A percentile compares a stretch with the other conserved stretches of the same genome.
Conservation (phyloP, 2,329 filamentous ascomycete genomes). For the Xylaria sp. region DNA sequence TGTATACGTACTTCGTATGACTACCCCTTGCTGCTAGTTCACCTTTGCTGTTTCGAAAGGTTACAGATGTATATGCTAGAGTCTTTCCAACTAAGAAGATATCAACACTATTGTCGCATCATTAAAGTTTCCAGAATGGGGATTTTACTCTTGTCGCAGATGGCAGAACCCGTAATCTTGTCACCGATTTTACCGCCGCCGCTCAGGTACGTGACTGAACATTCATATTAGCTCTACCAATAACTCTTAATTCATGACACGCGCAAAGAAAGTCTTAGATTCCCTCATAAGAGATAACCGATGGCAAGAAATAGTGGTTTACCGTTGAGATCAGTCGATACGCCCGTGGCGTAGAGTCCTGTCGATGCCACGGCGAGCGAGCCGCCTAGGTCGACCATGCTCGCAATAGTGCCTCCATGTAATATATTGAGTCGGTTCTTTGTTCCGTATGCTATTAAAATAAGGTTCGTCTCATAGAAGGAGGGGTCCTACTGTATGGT, state of each 20-base stretch:
- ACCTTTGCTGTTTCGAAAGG: conserved; percentile 68
- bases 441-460: conserved; percentile 12
- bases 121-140: background rate
- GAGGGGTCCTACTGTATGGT: conserved; percentile 70
- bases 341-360: conserved; percentile 70
- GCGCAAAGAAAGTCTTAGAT: background rate
- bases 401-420: conserved; percentile 82
- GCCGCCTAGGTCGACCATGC: conserved; percentile 75
- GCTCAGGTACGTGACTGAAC: conserved; percentile 70
- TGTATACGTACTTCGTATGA: conserved; percentile 68
- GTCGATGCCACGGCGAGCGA: conserved; percentile 74
- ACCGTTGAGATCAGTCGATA: conserved; percentile 74
- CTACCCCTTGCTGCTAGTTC: conserved; percentile 71
- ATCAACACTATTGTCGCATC: background rate
- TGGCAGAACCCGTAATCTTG: conserved; percentile 65
- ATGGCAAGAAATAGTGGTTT: conserved; percentile 18
- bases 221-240: conserved; percentile 22
- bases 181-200: conserved; percentile 69
- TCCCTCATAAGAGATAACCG: too few relatives aligned
- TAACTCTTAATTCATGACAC: background rate
- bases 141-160: conserved; percentile 68
- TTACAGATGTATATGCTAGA: conserved; percentile 69
- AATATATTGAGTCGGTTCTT: conserved; percentile 81
- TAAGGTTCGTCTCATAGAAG: background rate
- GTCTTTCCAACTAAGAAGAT: conserved; percentile 67